Conservation (phyloP, 192 early-diverging fungal genomes). For the Podila horticola region DNA sequence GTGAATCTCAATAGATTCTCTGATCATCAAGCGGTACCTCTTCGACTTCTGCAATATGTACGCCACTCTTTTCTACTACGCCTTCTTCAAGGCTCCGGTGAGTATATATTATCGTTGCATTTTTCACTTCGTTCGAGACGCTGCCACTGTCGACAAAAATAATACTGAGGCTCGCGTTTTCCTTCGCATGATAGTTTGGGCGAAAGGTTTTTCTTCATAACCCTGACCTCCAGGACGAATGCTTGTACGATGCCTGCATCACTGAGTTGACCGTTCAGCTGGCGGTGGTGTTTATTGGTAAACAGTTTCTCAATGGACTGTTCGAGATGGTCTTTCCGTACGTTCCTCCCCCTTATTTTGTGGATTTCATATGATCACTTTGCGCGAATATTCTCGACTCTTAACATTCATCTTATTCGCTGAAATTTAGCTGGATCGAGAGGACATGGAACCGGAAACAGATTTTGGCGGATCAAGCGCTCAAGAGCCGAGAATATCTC, state of each 20-base stretch:
- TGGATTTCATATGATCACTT: background rate
- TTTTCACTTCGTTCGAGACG: background rate
- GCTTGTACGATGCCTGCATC: conserved; percentile 57
- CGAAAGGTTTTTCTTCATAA: conserved; percentile 14
- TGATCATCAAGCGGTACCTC: conserved; percentile 65
- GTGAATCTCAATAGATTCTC: conserved; percentile 30
- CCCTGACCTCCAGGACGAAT: conserved; percentile 22
- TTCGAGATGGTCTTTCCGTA: conserved; percentile 60
- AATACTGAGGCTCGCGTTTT: background rate
- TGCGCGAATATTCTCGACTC: background rate
- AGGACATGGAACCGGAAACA: conserved; percentile 37
- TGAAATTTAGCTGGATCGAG: conserved; percentile 15
- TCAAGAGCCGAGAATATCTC: conserved; percentile 17
- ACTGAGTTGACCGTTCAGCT: conserved; percentile 66
- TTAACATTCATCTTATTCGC: no score
- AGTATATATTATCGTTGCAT: background rate
- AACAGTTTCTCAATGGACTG: conserved; percentile 59
- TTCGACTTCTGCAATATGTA: conserved; percentile 73
- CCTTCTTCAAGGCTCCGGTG: conserved; percentile 58
- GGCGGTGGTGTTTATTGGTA: conserved; percentile 68
- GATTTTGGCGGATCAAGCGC: conserved; percentile 26
- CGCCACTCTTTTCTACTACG: conserved; percentile 64
- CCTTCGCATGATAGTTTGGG: background rate
- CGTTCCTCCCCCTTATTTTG: background rate
- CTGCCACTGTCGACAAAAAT: background rate